Evolutionary conservation across 164 flowering plant genomes (phyloP), one percentile per base, ranked within the genome.

Genomic region (Akebia trifoliata): DNA sequence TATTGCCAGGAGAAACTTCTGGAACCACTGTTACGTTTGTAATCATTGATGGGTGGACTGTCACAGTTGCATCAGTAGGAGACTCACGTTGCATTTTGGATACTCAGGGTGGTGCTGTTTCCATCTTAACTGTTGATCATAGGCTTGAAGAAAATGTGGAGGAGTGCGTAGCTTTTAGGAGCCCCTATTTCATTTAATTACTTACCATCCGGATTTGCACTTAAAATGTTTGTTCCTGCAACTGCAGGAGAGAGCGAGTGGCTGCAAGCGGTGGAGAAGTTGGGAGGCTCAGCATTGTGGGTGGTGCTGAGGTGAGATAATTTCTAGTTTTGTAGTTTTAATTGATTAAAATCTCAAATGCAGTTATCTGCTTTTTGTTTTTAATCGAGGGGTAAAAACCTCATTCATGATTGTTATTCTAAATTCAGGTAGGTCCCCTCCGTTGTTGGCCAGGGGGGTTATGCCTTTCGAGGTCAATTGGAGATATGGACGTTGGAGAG

Each of bases 391-490:
- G 3, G 25, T 7, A 48, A 4, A 56, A 22, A 56, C 8, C 17
- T 4, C 2, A n/a, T 40, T 50, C 11, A 7, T 29, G 20, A 31
- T 49, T n/a, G n/a, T 21, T 17, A n/a, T 35, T 37, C 17, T 49
- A 43, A 22, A 35, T 60, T 42, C 74, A 86, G 97, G 69, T 85
- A 60, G 97, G 97, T 44, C 97, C 95, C 10, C 85, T 87, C 12
- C 85, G 95, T 22, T 90, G 95, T 63, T 90, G 97, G 97, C 97
- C 97, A 0, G 95, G 97, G 14, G 97, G 95, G 22, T 80, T 90
- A 68, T 90, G 97, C 75, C 90, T 90, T 66, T 90, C 97, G 20
- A 72, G 97, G 65, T 90, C 95, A 7, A 90, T 90, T 47, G 95
- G 95, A 26, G 92, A 87, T 62, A 80, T 82, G 88, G 97, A 90